These are phyloP conservation scores for Coriaria nepalensis DNA, from an alignment of 306 rosid genomes.

Conservation along the genomic window DNA sequence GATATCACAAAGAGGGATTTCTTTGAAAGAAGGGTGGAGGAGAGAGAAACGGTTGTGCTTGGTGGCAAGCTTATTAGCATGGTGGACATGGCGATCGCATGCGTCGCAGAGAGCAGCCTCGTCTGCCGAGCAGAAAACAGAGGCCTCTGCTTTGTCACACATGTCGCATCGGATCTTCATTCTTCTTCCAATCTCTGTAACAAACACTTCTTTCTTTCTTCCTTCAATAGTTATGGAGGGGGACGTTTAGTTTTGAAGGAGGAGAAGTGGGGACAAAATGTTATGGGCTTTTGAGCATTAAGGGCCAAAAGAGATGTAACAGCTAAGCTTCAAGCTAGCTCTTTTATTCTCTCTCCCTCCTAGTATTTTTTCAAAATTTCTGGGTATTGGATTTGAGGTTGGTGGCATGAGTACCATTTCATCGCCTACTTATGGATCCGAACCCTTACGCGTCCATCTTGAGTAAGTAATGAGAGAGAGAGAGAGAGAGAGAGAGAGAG, in stretches of 20 bases:
- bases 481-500: no score
- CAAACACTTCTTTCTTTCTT: not conserved
- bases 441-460: no score
- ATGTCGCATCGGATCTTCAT: constrained; percentile 90
- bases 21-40: constrained; percentile 29
- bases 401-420: no score
- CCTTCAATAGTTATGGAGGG: not conserved
- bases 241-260: not conserved
- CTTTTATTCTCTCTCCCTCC: constrained; percentile 13
- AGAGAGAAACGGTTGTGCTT: constrained; percentile 61
- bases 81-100: constrained; percentile 64
- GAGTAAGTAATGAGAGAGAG: no score
- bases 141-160: constrained; percentile 50
- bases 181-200: not conserved
- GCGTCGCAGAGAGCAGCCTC: constrained; percentile 77
- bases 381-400: no score
- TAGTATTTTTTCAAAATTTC: no score
- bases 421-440: no score
- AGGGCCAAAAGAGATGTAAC: constrained; percentile 35
- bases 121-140: constrained; percentile 69
- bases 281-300: constrained; percentile 42
- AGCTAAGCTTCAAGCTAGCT: constrained; percentile 23
- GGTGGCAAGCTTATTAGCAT: constrained; percentile 68
- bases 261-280: constrained; percentile 23
- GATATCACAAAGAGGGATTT: constrained; percentile 63